phyloP scores from a whole-genome alignment of 2,329 filamentous ascomycete species.

The Metarhizium rileyi region DNA sequence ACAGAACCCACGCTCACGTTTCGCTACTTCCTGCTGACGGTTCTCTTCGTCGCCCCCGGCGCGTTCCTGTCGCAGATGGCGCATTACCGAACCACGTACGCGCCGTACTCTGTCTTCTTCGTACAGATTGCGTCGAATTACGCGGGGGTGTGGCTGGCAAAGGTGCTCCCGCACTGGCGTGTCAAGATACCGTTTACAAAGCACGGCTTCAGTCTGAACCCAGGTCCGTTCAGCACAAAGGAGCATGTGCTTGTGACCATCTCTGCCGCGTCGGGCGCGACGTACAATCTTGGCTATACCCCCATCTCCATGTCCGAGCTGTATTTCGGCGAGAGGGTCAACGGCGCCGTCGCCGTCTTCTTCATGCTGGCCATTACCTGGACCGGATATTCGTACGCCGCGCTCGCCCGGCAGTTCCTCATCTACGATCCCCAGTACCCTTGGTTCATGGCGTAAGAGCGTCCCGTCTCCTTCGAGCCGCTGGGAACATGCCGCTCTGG shows the following conservation, averaged over 20 bases:
- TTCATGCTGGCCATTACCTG: constrained; percentile 51
- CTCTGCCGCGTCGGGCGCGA: constrained; percentile 41
- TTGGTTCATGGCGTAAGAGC: constrained; percentile 29
- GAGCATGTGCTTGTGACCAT: constrained; percentile 49
- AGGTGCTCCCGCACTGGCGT: constrained; percentile 36
- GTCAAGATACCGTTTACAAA: constrained; percentile 36
- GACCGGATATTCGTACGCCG: constrained; percentile 49
- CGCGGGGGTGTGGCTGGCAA: constrained; percentile 41
- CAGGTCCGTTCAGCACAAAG: constrained; percentile 46
- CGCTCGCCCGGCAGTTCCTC: constrained; percentile 45
- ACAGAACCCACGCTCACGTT: constrained; percentile 47
- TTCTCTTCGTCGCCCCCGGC: constrained; percentile 46
- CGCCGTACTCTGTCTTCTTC: constrained; percentile 51
- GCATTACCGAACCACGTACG: constrained; percentile 45
- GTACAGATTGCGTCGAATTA: constrained; percentile 50
- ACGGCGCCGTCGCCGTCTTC: constrained; percentile 44
- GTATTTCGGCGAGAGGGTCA: constrained; percentile 43
- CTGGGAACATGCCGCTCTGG: too few relatives aligned
- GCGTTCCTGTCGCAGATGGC: constrained; percentile 48
- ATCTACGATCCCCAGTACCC: constrained; percentile 43
- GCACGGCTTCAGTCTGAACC: constrained; percentile 43
- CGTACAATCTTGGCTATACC: constrained; percentile 39
- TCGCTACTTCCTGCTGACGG: constrained; percentile 45
- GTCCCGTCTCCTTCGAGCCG: background rate
- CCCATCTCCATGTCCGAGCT: constrained; percentile 45